Evolutionary conservation across 371 early-diverging fungal species (phyloP).

Genomic region (Mortierella sp.): DNA sequence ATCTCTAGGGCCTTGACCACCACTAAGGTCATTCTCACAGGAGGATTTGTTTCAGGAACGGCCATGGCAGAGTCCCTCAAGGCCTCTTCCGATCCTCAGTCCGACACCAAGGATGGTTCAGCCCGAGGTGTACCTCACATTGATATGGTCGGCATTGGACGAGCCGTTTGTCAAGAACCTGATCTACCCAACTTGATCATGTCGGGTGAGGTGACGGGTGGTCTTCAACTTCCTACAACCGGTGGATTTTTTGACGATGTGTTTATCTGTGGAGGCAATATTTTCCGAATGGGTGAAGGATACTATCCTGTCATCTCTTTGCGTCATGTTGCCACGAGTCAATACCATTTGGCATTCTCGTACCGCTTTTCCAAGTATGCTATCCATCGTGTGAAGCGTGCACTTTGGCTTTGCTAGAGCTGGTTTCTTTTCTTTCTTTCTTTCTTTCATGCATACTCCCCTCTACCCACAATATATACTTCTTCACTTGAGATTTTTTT

Average conservation of each 20-base stretch:
- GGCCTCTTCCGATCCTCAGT: not conserved
- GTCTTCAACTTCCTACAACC: conserved; percentile 4
- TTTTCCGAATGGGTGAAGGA: conserved; percentile 11
- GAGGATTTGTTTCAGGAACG: conserved; percentile 19
- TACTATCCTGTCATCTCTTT: not conserved
- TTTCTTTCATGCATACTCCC: not conserved
- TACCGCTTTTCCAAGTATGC: conserved; percentile 12
- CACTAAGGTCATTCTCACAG: conserved; percentile 26
- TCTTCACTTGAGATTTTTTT: no score
- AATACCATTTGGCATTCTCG: conserved; percentile 8
- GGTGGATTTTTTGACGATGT: conserved; percentile 27
- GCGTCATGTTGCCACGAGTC: conserved; percentile 4
- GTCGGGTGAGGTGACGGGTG: conserved; percentile 22
- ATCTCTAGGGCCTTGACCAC: conserved; percentile 18
- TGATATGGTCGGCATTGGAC: conserved; percentile 30
- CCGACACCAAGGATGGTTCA: not conserved
- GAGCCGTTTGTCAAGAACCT: conserved; percentile 22
- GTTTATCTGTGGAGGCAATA: conserved; percentile 24
- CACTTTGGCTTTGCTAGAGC: no score
- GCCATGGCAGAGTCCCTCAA: conserved; percentile 27
- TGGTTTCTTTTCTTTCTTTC: not conserved
- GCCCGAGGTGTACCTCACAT: conserved; percentile 10
- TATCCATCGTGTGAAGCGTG: conserved; percentile 9
- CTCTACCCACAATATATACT: no score
- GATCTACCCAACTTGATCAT: conserved; percentile 28